These are phyloP conservation scores for Leccinum aurantiacum DNA, from an alignment of 768 basidiomycete species.

Conservation along the genomic window DNA sequence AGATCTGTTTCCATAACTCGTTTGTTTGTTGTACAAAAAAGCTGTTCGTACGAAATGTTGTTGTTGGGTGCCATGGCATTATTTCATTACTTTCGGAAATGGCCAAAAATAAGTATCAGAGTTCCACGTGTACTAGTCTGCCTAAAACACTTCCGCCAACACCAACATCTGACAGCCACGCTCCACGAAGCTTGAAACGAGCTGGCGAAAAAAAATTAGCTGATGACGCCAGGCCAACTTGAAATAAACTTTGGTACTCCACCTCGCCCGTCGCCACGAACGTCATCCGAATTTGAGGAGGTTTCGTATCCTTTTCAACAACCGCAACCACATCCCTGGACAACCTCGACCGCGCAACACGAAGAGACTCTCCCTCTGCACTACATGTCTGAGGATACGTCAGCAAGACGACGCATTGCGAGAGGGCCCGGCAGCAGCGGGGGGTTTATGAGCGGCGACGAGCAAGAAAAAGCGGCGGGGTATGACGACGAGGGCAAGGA, in stretches of 20 bases:
- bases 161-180: neutral
- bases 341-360: conserved; percentile 25
- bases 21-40: conserved; percentile 19
- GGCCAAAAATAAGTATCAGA: conserved; percentile 1
- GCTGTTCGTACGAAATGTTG: conserved; percentile 20
- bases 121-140: conserved; percentile 10
- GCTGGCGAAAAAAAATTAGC: conserved; percentile 27
- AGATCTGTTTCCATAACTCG: neutral
- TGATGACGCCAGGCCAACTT: conserved; percentile 65
- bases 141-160: neutral
- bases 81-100: neutral
- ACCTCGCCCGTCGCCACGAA: conserved; percentile 46
- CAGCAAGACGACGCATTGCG: conserved; percentile 45
- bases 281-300: conserved; percentile 73
- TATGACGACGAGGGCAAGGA: conserved; percentile 70
- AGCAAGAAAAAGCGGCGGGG: conserved; percentile 32
- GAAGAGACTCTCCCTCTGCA: conserved; percentile 51
- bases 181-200: conserved; percentile 3
- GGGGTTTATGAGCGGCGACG: conserved; percentile 29
- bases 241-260: conserved; percentile 69
- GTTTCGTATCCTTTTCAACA: conserved; percentile 54
- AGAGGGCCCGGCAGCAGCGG: conserved; percentile 36
- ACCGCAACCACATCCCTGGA: conserved; percentile 27
- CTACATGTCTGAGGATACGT: conserved; percentile 52
- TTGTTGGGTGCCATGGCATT: conserved; percentile 13